These are phyloP conservation scores for Isabelozyma pseudorhagii DNA, from an alignment of 805 yeast genomes.

Conservation along the genomic window DNA sequence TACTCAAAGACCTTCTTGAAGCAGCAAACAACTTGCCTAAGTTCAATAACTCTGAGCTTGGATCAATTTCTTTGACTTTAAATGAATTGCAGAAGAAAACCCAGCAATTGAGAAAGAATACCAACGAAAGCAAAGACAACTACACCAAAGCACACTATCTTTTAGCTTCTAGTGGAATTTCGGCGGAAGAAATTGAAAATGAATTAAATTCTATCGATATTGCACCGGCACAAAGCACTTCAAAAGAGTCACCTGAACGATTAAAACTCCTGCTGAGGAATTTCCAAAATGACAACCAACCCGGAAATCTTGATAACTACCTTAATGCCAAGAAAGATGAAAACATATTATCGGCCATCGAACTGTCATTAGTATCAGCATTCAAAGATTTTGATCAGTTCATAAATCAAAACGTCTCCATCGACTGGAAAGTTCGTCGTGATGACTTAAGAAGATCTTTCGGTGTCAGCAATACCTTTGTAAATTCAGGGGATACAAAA, in stretches of 20 bases:
- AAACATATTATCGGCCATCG: slow-evolving; percentile 77
- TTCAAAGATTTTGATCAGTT: slow-evolving; percentile 80
- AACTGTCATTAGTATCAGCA: slow-evolving; percentile 68
- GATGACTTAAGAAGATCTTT: slow-evolving; percentile 70
- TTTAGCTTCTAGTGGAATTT: slow-evolving; percentile 83
- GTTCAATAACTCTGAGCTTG: slow-evolving; percentile 57
- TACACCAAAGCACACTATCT: slow-evolving; percentile 81
- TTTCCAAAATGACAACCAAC: not conserved
- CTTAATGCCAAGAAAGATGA: slow-evolving; percentile 74
- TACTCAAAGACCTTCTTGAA: slow-evolving; percentile 71
- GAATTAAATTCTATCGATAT: slow-evolving; percentile 40
- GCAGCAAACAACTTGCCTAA: slow-evolving; percentile 74
- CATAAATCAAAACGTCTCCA: slow-evolving; percentile 65
- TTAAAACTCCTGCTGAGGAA: not conserved
- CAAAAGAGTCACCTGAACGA: slow-evolving; percentile 4
- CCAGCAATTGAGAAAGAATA: slow-evolving; percentile 46
- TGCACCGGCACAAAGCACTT: not conserved
- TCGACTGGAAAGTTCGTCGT: slow-evolving; percentile 83
- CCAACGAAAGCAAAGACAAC: slow-evolving; percentile 24
- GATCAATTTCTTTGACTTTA: slow-evolving; percentile 76
- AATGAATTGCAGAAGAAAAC: slow-evolving; percentile 74
- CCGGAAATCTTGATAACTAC: slow-evolving; percentile 53
- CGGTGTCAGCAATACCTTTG: slow-evolving; percentile 40
- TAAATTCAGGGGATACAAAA: slow-evolving; percentile 1
- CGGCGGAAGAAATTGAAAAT: slow-evolving; percentile 76